A percentile compares a stretch with the other conserved stretches of the same genome.
These are phyloP conservation scores for Rhizopogon salebrosus DNA, from an alignment of 768 basidiomycete species.

Conservation along the genomic window DNA sequence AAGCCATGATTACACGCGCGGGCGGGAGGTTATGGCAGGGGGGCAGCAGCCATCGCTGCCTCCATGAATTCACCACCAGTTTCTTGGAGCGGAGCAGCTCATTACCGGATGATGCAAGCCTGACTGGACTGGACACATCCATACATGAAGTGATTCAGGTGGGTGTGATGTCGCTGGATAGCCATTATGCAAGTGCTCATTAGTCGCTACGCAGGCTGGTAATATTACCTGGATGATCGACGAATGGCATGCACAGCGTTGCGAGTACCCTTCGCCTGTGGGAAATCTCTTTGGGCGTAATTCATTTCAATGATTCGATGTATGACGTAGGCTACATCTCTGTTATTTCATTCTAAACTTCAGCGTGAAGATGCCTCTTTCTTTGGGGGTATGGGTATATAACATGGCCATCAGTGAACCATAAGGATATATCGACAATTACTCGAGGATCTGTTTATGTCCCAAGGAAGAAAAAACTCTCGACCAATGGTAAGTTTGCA, in stretches of 20 bases:
- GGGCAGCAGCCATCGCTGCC: background rate
- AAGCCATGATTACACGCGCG: slow-evolving; percentile 15
- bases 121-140: background rate
- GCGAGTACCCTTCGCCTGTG: background rate
- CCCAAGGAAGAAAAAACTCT: no score
- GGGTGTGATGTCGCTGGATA: background rate
- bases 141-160: background rate
- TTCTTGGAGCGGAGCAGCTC: slow-evolving; percentile 3
- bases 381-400: no score
- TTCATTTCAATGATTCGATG: background rate
- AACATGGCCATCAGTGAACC: no score
- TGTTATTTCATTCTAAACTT: background rate
- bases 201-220: background rate
- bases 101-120: slow-evolving; percentile 1
- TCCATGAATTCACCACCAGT: background rate
- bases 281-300: slow-evolving; percentile 2
- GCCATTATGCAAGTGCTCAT: background rate
- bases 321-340: no score
- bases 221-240: background rate
- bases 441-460: no score
- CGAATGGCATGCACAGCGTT: slow-evolving; percentile 1
- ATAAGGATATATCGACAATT: no score
- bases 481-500: no score
- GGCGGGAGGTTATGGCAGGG: slow-evolving; percentile 21
- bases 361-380: background rate